These are phyloP conservation scores for Suillus fuscotomentosus DNA, from an alignment of 768 basidiomycete genomes.

Conservation along the genomic window DNA sequence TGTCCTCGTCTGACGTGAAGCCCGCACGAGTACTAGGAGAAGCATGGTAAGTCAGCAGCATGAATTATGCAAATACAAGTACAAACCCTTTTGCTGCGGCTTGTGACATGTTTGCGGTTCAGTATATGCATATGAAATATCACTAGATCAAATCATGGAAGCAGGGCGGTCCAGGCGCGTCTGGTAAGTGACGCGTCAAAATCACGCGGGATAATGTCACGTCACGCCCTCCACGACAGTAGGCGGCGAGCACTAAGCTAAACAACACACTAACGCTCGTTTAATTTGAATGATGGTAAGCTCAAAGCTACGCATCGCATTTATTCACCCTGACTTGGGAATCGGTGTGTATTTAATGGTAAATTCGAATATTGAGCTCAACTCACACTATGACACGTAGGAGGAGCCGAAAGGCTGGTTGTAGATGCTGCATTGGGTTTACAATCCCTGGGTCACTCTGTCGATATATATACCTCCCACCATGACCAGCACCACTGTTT, in stretches of 20 bases:
- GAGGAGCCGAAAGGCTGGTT: constrained; percentile 92
- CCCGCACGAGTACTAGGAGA: constrained; percentile 18
- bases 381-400: constrained; percentile 37
- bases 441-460: constrained; percentile 77
- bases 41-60: not conserved
- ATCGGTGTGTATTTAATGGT: constrained; percentile 56
- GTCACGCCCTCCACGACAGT: not conserved
- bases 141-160: not conserved
- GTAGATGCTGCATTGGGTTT: constrained; percentile 94
- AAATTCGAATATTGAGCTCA: not conserved
- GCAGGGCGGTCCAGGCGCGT: not conserved
- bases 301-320: constrained; percentile 57
- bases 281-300: constrained; percentile 1
- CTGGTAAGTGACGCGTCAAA: not conserved
- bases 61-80: not conserved
- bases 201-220: constrained; percentile 1
- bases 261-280: not conserved
- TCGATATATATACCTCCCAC: constrained; percentile 91
- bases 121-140: not conserved
- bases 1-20: constrained; percentile 43
- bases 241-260: too few relatives aligned
- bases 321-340: constrained; percentile 93
- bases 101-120: not conserved
- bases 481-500: constrained; percentile 89
- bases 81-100: not conserved